These are phyloP conservation scores for Tuber melanosporum DNA, from an alignment of 495 filamentous ascomycete species.

Conservation along the genomic window DNA sequence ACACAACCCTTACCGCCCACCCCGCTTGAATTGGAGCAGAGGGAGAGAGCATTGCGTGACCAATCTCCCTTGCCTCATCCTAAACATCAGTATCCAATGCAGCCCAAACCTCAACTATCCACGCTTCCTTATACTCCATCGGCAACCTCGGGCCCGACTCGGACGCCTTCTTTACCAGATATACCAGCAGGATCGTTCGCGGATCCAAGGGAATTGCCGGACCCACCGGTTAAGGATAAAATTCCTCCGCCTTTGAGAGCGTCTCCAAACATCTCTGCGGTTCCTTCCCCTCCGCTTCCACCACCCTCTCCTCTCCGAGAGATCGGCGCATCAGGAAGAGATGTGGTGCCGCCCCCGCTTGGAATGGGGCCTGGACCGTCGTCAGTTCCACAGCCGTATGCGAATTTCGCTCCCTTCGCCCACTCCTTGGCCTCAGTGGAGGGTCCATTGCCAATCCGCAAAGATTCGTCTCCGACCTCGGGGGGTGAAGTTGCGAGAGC, in stretches of 20 bases:
- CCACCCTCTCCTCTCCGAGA: neutral
- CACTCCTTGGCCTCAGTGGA: neutral
- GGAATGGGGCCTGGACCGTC: slow-evolving; percentile 17
- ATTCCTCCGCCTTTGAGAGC: slow-evolving; percentile 8
- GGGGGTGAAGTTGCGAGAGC: neutral
- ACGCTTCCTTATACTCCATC: slow-evolving; percentile 30
- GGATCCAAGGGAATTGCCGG: neutral
- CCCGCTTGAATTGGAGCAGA: slow-evolving; percentile 36
- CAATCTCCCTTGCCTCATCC: slow-evolving; percentile 8
- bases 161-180: slow-evolving; percentile 5
- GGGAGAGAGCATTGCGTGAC: slow-evolving; percentile 20
- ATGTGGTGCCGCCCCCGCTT: slow-evolving; percentile 12
- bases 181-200: neutral
- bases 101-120: slow-evolving; percentile 24
- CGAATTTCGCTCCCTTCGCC: neutral
- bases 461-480: neutral
- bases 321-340: slow-evolving; percentile 7
- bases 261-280: neutral
- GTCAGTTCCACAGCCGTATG: neutral
- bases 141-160: slow-evolving; percentile 24
- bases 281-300: neutral
- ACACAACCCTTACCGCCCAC: slow-evolving; percentile 30
- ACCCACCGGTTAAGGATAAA: slow-evolving; percentile 21
- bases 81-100: slow-evolving; percentile 14
- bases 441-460: neutral